phyloP scores from a whole-genome alignment of 805 yeast genomes.

The Metschnikowia noctiluminum region DNA sequence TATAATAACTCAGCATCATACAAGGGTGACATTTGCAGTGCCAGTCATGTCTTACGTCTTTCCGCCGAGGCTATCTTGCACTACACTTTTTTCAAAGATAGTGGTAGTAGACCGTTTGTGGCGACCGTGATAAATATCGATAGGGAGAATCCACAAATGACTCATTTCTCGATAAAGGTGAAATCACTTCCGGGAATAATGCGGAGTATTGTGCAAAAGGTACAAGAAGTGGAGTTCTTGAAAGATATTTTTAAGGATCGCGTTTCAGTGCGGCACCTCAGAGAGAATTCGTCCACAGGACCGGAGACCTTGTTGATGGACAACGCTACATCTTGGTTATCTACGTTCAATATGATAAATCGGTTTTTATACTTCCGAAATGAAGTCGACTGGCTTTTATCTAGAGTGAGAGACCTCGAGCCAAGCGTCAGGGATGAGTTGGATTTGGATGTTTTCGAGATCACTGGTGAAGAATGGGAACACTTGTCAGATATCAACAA shows the following conservation, averaged over 20 bases:
- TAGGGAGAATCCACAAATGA: background rate
- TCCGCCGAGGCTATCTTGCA: background rate
- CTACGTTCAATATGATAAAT: slow-evolving; percentile 1
- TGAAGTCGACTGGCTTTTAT: background rate
- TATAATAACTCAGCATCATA: background rate
- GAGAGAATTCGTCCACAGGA: background rate
- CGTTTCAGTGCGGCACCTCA: too few species aligned
- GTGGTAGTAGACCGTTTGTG: background rate
- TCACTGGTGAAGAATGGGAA: background rate
- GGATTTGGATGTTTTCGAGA: background rate
- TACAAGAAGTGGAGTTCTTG: background rate
- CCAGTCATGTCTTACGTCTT: background rate
- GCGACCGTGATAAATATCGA: background rate
- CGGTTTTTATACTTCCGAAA: background rate
- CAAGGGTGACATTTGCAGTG: background rate
- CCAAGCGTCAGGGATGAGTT: too few species aligned
- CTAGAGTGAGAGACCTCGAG: background rate
- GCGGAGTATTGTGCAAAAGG: background rate
- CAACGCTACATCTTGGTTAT: slow-evolving; percentile 3
- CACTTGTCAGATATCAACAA: background rate
- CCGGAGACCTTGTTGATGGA: background rate
- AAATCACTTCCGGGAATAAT: background rate
- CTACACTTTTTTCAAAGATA: background rate
- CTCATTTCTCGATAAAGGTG: background rate
- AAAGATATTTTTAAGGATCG: too few species aligned